phyloP scores from a whole-genome alignment of 768 basidiomycete species.

The Exsudoporus frostii region DNA sequence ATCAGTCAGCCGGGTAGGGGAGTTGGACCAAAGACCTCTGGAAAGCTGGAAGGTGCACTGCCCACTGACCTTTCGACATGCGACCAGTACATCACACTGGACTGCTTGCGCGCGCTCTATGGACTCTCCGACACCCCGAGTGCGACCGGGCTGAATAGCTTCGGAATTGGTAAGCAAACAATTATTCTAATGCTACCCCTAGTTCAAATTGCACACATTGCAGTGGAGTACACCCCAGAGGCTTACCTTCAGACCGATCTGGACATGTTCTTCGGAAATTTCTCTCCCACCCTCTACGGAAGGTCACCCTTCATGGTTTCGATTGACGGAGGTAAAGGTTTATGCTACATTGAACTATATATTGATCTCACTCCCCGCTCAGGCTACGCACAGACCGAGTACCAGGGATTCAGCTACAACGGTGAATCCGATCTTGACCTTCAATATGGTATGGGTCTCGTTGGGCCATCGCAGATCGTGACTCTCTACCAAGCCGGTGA shows the following conservation, averaged over 20 bases:
- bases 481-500: conserved; percentile 34
- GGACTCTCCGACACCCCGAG: conserved; percentile 12
- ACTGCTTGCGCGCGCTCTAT: conserved; percentile 32
- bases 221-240: conserved; percentile 34
- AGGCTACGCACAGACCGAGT: conserved; percentile 29
- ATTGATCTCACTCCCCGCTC: neutral
- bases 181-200: neutral
- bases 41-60: conserved; percentile 1
- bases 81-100: conserved; percentile 29
- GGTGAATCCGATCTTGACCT: conserved; percentile 34
- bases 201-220: neutral
- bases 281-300: conserved; percentile 21
- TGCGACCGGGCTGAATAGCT: conserved; percentile 22
- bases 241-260: conserved; percentile 30
- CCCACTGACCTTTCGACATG: conserved; percentile 19
- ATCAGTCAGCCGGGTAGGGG: conserved; percentile 17
- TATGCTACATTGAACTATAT: neutral
- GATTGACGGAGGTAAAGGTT: conserved; percentile 31
- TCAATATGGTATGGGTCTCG: conserved; percentile 30
- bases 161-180: conserved; percentile 25
- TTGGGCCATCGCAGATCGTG: conserved; percentile 21
- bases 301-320: conserved; percentile 26
- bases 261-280: conserved; percentile 31
- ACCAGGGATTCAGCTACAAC: conserved; percentile 24
- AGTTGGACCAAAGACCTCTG: conserved; percentile 22